Evolutionary conservation across 2,329 filamentous ascomycete genomes (phyloP).

Genomic region (Chrysoporthe cubensis): DNA sequence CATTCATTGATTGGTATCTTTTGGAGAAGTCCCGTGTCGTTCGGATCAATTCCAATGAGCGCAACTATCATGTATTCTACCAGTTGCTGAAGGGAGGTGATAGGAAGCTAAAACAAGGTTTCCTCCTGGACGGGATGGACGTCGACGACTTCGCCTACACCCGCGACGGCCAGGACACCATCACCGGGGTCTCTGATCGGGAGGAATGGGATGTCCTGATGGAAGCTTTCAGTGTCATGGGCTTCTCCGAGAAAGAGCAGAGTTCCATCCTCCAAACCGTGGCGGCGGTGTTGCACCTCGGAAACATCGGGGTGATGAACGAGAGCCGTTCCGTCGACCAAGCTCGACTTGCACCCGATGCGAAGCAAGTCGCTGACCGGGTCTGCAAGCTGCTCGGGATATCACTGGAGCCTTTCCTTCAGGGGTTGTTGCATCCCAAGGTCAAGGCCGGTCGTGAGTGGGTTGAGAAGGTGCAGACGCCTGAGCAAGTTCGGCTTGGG

Average conservation of each 20-base stretch:
- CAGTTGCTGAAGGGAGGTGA: conserved; percentile 89
- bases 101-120: conserved; percentile 70
- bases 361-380: conserved; percentile 73
- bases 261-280: conserved; percentile 81
- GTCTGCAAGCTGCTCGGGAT: conserved; percentile 88
- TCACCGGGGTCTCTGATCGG: conserved; percentile 84
- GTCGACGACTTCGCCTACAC: conserved; percentile 93
- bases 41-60: conserved; percentile 80
- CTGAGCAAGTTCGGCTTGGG: conserved; percentile 88
- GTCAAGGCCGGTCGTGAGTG: conserved; percentile 97
- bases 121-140: conserved; percentile 74
- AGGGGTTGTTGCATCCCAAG: conserved; percentile 85
- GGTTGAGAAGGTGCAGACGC: conserved; percentile 98
- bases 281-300: conserved; percentile 88
- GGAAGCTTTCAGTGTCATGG: conserved; percentile 94
- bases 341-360: conserved; percentile 77
- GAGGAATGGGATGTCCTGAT: conserved; percentile 90
- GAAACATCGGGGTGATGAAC: conserved; percentile 87
- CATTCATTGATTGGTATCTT: conserved; percentile 98
- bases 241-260: conserved; percentile 86
- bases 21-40: conserved; percentile 98
- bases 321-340: conserved; percentile 92
- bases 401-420: conserved; percentile 80
- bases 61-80: conserved; percentile 98
- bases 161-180: conserved; percentile 86